Conservation (phyloP, 108 stramenopile species). For the Cyclostephanos invisitatus region DNA sequence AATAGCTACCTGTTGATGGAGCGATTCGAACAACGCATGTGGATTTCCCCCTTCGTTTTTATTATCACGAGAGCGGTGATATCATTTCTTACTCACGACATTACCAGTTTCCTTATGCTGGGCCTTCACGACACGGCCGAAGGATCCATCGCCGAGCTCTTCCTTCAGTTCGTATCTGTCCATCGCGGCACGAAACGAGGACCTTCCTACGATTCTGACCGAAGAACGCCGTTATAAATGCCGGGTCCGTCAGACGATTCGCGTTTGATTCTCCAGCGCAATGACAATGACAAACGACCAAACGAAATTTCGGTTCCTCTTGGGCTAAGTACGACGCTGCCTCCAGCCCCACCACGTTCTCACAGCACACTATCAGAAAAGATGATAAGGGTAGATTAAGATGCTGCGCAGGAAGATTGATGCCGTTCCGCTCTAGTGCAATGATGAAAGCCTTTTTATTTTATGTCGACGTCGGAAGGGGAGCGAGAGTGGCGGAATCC, state of each 20-base stretch:
- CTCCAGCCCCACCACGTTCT: too few relatives aligned
- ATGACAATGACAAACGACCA: neutral
- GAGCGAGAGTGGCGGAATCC: too few relatives aligned
- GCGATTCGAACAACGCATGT: neutral
- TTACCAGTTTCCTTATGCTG: constrained; percentile 66
- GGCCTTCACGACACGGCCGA: constrained; percentile 90
- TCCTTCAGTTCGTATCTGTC: constrained; percentile 87
- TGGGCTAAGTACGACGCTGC: too few relatives aligned
- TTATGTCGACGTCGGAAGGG: too few relatives aligned
- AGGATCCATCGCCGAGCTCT: constrained; percentile 94
- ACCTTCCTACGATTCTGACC: neutral
- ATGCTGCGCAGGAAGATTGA: too few relatives aligned
- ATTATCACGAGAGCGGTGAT: neutral
- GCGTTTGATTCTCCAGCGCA: neutral
- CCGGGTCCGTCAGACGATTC: too few relatives aligned
- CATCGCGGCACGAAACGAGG: constrained; percentile 47
- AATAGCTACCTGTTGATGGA: constrained; percentile 57
- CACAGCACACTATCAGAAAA: too few relatives aligned
- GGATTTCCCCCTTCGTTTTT: neutral
- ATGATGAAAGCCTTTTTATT: too few relatives aligned
- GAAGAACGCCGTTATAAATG: too few relatives aligned
- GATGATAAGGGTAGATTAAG: too few relatives aligned
- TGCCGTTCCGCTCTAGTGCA: too few relatives aligned
- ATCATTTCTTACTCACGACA: constrained; percentile 62
- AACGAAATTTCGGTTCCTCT: too few relatives aligned